Evolutionary conservation across 495 filamentous ascomycete species (phyloP).

Genomic region (Aspergillus haitiensis): DNA sequence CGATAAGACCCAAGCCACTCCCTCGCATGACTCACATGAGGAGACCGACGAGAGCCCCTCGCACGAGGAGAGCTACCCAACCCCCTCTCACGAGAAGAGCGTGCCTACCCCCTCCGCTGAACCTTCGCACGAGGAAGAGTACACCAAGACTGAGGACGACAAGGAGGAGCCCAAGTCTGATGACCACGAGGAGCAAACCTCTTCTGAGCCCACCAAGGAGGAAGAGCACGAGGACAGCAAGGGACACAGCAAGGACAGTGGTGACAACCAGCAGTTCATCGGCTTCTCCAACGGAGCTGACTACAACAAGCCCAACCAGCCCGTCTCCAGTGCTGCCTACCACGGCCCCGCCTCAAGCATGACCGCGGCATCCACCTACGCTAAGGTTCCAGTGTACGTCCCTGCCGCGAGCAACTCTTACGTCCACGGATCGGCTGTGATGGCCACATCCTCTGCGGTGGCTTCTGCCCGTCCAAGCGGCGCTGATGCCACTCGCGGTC

Average conservation of each 20-base stretch:
- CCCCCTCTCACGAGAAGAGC: neutral
- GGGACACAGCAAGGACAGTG: neutral
- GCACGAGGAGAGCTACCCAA: conserved; percentile 12
- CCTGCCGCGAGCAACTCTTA: conserved; percentile 26
- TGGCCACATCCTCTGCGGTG: neutral
- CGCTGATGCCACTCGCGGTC: neutral
- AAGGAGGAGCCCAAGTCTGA: too few species aligned
- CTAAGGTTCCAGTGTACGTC: conserved; percentile 37
- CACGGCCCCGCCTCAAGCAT: conserved; percentile 11
- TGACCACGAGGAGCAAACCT: too few species aligned
- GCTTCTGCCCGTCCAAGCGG: conserved; percentile 2
- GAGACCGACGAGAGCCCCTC: too few species aligned
- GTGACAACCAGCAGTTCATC: neutral
- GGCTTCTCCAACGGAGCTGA: neutral
- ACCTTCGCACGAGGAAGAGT: too few species aligned
- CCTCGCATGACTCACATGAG: too few species aligned
- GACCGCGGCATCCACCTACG: conserved; percentile 21
- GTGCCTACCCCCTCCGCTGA: neutral
- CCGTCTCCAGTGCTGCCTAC: conserved; percentile 8
- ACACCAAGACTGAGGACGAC: too few species aligned
- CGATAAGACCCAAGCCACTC: neutral
- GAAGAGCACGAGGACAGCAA: too few species aligned
- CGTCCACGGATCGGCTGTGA: conserved; percentile 15
- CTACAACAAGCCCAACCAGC: neutral
- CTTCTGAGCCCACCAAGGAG: too few species aligned